A percentile compares a stretch with the other conserved stretches of the same genome.
Conservation (phyloP, 768 basidiomycete species). For the Boletus rubroflammeus region DNA sequence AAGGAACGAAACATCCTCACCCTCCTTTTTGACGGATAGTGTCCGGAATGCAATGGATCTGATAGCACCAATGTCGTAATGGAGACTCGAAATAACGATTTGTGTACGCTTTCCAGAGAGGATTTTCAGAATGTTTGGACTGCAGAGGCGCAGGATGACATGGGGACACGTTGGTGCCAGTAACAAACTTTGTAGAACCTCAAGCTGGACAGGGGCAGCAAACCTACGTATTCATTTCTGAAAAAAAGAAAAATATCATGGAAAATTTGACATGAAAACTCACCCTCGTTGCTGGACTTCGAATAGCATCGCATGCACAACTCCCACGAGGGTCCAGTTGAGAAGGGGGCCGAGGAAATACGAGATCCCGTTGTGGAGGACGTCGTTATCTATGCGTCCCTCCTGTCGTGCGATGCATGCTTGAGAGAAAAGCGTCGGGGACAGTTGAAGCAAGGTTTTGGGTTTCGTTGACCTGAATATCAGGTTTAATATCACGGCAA, state of each 20-base stretch:
- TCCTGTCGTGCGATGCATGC: slow-evolving; percentile 49
- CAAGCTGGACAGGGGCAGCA: slow-evolving; percentile 48
- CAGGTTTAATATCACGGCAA: neutral
- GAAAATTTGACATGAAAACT: slow-evolving; percentile 11
- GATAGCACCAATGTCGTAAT: slow-evolving; percentile 38
- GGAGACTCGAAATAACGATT: slow-evolving; percentile 28
- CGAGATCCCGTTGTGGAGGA: slow-evolving; percentile 68
- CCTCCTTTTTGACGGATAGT: slow-evolving; percentile 35
- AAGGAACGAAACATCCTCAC: slow-evolving; percentile 26
- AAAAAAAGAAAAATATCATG: neutral
- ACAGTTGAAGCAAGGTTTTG: slow-evolving; percentile 61
- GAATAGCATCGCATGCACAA: slow-evolving; percentile 57
- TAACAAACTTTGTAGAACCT: slow-evolving; percentile 65
- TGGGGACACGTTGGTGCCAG: slow-evolving; percentile 61
- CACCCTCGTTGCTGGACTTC: slow-evolving; percentile 60
- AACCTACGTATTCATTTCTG: slow-evolving; percentile 35
- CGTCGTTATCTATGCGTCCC: slow-evolving; percentile 62
- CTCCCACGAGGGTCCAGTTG: slow-evolving; percentile 77
- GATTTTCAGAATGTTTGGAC: slow-evolving; percentile 47
- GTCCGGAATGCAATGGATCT: slow-evolving; percentile 38
- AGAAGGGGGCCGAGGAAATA: slow-evolving; percentile 73
- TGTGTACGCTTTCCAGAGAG: slow-evolving; percentile 40
- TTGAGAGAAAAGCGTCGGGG: slow-evolving; percentile 61
- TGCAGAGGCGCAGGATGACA: slow-evolving; percentile 62
- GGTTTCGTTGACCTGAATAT: slow-evolving; percentile 64